Percentiles rank a stretch among this genome's conserved stretches.
Conservation (phyloP, 2,329 filamentous ascomycete genomes). For the Sporothrix variecibatus region DNA sequence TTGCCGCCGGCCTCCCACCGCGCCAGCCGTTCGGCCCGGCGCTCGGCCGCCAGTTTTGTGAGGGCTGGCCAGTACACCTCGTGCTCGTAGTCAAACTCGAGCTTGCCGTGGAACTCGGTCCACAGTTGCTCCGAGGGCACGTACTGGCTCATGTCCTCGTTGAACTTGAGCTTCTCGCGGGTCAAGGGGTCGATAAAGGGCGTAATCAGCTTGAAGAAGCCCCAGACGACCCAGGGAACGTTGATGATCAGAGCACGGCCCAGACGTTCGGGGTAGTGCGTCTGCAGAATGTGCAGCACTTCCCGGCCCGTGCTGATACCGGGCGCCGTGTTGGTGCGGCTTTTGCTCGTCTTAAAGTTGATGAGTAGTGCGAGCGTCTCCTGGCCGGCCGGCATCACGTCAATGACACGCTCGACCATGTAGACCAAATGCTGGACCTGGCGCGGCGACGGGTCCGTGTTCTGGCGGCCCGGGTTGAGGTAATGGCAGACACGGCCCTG, state of each 20-base stretch:
- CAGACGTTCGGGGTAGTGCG: constrained; percentile 90
- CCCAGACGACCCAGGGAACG: constrained; percentile 86
- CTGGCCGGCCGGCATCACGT: constrained; percentile 82
- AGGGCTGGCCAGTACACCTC: constrained; percentile 85
- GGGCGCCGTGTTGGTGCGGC: constrained; percentile 71
- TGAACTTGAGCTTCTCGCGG: constrained; percentile 94
- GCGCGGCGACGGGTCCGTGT: constrained; percentile 81
- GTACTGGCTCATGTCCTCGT: constrained; percentile 82
- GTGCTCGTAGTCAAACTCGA: constrained; percentile 93
- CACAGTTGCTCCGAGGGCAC: constrained; percentile 82
- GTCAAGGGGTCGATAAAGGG: constrained; percentile 97
- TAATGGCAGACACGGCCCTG: constrained; percentile 86
- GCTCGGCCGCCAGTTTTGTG: constrained; percentile 67
- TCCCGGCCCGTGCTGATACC: constrained; percentile 75
- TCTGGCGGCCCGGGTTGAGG: constrained; percentile 85
- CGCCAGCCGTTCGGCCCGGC: constrained; percentile 61
- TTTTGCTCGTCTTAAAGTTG: constrained; percentile 82
- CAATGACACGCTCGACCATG: constrained; percentile 89
- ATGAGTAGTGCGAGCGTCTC: constrained; percentile 86
- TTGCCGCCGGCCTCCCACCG: constrained; percentile 82
- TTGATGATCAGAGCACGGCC: constrained; percentile 89
- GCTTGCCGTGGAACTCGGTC: constrained; percentile 71
- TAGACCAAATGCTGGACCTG: constrained; percentile 94
- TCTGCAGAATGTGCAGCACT: constrained; percentile 88
- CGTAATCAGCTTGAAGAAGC: constrained; percentile 94